Base-by-base conservation (phyloP, 208 protist species). In the Acanthamoeba lugdunensis region DNA sequence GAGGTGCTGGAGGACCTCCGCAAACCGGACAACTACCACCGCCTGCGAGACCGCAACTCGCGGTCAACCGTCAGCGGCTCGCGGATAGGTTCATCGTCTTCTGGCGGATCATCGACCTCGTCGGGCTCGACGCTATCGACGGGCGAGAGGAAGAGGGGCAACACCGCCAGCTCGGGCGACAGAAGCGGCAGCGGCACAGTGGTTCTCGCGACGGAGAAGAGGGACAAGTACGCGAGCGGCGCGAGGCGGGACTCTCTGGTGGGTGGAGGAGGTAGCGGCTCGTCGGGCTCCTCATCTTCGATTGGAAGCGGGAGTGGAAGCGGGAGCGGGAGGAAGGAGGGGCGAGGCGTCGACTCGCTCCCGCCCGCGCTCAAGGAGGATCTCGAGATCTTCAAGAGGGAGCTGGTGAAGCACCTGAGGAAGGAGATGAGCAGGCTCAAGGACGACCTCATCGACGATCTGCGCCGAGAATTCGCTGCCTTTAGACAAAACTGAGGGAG, bases 341-440 rank as follows among this genome's bases (percentile, higher is more conserved):
- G 73, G 73, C 30, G 73, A 82, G 41, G 73, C 7, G 73, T 33
- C 2, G 73, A 82, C 3, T 82, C 73, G 9, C 25, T 82, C 8
- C 73, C 73, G 0, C n/a, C 73, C 13, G 73, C 37, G 14, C 73
- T 82, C 33, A 82, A 82, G 45, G 73, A 82, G 25, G 73, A 82
- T 33, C 73, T 82, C 37, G 73, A 82, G 41, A 82, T 82, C 73
- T 52, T 82, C 37, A 82, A 82, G 25, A 82, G 73, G n/a, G 73
- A 82, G 37, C 73, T 82, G 7, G n/a, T 28, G 9, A 82, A 82
- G 48, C 73, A 82, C 73, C 73, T 82, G 33, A 82, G 73, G 25
- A 82, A 82, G 25, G 73, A 82, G 33, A 52, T 82, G 73, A 8
- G 8, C 33, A 41, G 73, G 45, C 33, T 82, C 14, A 45, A 33